phyloP scores from a whole-genome alignment of 1,284 basidiomycete genomes.

The Crocinoboletus sp. region DNA sequence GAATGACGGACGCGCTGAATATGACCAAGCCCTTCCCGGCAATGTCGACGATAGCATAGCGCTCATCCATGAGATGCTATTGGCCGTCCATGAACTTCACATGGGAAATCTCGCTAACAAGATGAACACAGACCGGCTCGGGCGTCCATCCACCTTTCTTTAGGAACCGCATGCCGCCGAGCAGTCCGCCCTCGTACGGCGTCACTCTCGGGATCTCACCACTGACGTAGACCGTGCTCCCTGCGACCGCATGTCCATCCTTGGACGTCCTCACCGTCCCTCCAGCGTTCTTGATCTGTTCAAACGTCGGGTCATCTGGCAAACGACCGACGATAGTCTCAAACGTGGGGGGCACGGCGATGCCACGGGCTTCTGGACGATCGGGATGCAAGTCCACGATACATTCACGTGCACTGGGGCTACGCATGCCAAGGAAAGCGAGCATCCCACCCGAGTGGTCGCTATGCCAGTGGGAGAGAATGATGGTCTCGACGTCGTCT shows the following conservation, averaged over 20 bases:
- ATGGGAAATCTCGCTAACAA: background rate
- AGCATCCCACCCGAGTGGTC: conserved; percentile 77
- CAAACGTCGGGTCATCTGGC: conserved; percentile 66
- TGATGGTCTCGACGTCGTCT: conserved; percentile 54
- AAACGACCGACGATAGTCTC: conserved; percentile 57
- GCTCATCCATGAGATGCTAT: conserved; percentile 77
- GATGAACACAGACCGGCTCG: conserved; percentile 49
- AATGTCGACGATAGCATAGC: conserved; percentile 74
- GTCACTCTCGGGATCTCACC: conserved; percentile 74
- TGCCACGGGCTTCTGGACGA: conserved; percentile 68
- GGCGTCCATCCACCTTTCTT: conserved; percentile 50
- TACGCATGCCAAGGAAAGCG: conserved; percentile 51
- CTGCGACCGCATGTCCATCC: conserved; percentile 60
- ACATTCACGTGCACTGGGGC: conserved; percentile 33
- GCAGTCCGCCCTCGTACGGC: conserved; percentile 61
- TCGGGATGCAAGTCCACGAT: conserved; percentile 71
- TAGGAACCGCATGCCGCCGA: conserved; percentile 65
- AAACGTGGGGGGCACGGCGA: conserved; percentile 56
- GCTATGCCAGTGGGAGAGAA: conserved; percentile 80
- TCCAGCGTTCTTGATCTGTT: conserved; percentile 52
- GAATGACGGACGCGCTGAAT: conserved; percentile 66
- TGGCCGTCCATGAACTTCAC: background rate
- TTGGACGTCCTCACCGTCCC: conserved; percentile 53
- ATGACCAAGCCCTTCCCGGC: conserved; percentile 74
- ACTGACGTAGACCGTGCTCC: conserved; percentile 64